Evolutionary conservation across 2,329 filamentous ascomycete genomes (phyloP).

Genomic region (Diaporthe humulicola): DNA sequence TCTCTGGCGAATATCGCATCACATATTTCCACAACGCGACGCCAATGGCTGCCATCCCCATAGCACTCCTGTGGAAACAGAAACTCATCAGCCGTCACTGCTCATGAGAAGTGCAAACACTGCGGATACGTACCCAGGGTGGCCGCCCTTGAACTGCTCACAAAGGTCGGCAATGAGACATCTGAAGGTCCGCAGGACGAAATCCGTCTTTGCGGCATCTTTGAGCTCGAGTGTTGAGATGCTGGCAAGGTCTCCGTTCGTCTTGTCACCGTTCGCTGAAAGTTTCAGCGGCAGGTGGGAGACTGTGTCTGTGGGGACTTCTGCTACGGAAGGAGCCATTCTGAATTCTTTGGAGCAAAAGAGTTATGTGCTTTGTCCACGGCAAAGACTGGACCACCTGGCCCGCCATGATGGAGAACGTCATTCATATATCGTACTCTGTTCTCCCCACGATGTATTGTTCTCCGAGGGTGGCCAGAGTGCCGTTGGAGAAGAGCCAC

Average conservation of each 20-base stretch:
- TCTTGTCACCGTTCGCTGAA: constrained; percentile 14
- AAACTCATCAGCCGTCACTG: constrained; percentile 52
- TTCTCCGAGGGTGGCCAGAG: constrained; percentile 1
- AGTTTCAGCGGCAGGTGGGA: constrained; percentile 24
- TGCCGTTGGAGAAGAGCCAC: constrained; percentile 7
- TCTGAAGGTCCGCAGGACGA: constrained; percentile 72
- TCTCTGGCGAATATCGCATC: constrained; percentile 69
- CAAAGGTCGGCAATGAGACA: constrained; percentile 76
- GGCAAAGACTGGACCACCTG: not conserved
- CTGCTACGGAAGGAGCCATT: constrained; percentile 24
- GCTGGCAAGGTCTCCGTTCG: not conserved
- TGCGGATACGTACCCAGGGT: constrained; percentile 68
- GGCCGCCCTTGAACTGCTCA: constrained; percentile 77
- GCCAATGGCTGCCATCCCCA: constrained; percentile 54
- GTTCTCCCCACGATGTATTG: constrained; percentile 1
- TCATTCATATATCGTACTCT: constrained; percentile 6
- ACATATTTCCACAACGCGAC: constrained; percentile 67
- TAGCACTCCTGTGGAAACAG: constrained; percentile 43
- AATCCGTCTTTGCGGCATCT: constrained; percentile 48
- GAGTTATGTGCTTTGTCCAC: not conserved
- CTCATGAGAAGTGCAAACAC: not conserved
- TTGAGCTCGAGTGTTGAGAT: constrained; percentile 21
- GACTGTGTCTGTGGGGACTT: constrained; percentile 13
- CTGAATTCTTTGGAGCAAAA: not conserved
- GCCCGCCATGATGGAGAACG: not conserved